Evolutionary conservation across 2,329 filamentous ascomycete species (phyloP).

Genomic region (Phialophora expanda): DNA sequence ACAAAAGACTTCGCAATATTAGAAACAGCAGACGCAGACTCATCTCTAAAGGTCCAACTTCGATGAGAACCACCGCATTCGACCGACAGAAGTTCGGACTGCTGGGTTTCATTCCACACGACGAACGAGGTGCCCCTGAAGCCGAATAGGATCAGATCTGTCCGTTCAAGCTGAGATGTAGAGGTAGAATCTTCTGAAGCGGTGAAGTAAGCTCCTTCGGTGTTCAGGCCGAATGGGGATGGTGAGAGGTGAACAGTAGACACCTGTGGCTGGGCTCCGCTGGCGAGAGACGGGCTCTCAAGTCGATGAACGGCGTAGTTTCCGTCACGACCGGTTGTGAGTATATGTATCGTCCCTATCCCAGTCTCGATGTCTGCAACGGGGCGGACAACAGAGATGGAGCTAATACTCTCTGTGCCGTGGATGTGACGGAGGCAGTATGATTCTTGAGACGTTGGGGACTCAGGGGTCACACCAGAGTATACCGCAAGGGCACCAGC

Average conservation of each 20-base stretch:
- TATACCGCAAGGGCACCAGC: conserved; percentile 61
- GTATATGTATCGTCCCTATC: conserved; percentile 55
- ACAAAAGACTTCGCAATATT: conserved; percentile 59
- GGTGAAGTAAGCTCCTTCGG: conserved; percentile 72
- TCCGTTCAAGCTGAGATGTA: not conserved
- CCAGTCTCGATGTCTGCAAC: conserved; percentile 31
- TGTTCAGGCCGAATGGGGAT: conserved; percentile 73
- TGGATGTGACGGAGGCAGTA: conserved; percentile 47
- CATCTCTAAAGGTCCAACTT: conserved; percentile 66
- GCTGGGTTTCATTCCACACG: conserved; percentile 75
- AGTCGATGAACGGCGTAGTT: conserved; percentile 69
- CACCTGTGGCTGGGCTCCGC: not conserved
- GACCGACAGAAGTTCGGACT: conserved; percentile 71
- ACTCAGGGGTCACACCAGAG: conserved; percentile 35
- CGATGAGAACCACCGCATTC: conserved; percentile 87
- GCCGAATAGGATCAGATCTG: conserved; percentile 73
- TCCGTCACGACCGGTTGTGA: conserved; percentile 79
- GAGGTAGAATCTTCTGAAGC: conserved; percentile 39
- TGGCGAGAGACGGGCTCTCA: conserved; percentile 8
- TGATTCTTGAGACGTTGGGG: conserved; percentile 32
- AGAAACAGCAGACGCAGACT: conserved; percentile 33
- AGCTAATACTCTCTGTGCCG: conserved; percentile 69
- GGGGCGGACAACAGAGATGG: conserved; percentile 59
- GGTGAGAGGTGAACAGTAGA: conserved; percentile 68
- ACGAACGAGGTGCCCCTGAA: conserved; percentile 82